Base-by-base conservation (phyloP, 2,329 filamentous ascomycete species). In the Nemania sp. region DNA sequence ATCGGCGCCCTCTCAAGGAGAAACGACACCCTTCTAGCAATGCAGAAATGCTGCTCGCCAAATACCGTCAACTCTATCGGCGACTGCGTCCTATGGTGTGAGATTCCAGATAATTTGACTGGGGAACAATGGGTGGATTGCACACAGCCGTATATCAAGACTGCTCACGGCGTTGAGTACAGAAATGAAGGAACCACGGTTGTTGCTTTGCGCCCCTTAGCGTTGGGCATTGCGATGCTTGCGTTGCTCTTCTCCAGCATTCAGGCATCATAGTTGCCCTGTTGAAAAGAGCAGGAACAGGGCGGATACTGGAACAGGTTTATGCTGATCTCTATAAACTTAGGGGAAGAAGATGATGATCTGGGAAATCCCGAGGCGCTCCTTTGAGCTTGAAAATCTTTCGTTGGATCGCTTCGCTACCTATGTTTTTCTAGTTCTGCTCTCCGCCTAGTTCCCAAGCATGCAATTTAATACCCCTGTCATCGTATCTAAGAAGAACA, bases 61-160 rank as follows among this genome's bases (percentile, higher is more conserved):
- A 60, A 55, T 42, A 37, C 46, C 20, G 57, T 60, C 39, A 45
- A 60, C 32, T 20, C 46, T 5, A 9, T 29, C 32, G 57, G 57
- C 47, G 45, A 60, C n/a, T 60, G 57, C 40, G 29, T 10, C 17
- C 13, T 55, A 11, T 60, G 57, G 57, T 60, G 57, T n/a, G 39
- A 60, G 52, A 46, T 60, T 18, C 52, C 57, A 2, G 20, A 12
- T 4, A n/a, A 17, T 12, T 13, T 13, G 12, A 46, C 45, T 12
- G 21, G n/a, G 21, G 15, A 5, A 4, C 29, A 55, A n/a, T 54
- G 57, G 50, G 12, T 2, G 13, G n/a, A 12, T 15, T 57, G 55
- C 55, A 39, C 34, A 6, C 0, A 3, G 3, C 48, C 3, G 6
- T 53, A 53, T n/a, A n/a, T 53, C 20, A 2, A 12, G 3, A 25